Percentiles rank a stretch among this genome's conserved stretches.
phyloP scores from a whole-genome alignment of 768 basidiomycete genomes.

The Russula compacta region DNA sequence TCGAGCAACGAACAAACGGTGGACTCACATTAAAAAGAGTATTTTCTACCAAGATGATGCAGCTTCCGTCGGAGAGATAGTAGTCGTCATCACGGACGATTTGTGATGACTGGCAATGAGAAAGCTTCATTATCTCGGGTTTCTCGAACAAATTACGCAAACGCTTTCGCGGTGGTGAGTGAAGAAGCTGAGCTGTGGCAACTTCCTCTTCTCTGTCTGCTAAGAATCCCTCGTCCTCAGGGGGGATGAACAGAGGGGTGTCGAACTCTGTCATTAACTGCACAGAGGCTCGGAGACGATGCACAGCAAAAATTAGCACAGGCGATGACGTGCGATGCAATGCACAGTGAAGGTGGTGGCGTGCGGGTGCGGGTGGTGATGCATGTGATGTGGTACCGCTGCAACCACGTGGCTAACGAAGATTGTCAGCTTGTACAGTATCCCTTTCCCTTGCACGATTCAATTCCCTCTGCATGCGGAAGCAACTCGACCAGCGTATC shows the following conservation, averaged over 20 bases:
- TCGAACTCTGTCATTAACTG: slow-evolving; percentile 17
- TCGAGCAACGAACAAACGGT: neutral
- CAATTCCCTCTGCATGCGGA: slow-evolving; percentile 44
- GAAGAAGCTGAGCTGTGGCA: slow-evolving; percentile 11
- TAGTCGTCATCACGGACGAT: slow-evolving; percentile 16
- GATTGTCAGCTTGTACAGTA: no score
- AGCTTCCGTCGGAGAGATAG: slow-evolving; percentile 20
- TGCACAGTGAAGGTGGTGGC: neutral
- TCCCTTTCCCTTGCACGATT: neutral
- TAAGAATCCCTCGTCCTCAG: slow-evolving; percentile 8
- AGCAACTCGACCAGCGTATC: slow-evolving; percentile 88
- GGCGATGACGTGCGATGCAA: neutral
- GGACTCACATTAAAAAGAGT: slow-evolving; percentile 18
- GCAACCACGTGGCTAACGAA: slow-evolving; percentile 3
- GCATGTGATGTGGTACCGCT: no score
- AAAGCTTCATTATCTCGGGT: neutral
- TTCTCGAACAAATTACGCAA: slow-evolving; percentile 4
- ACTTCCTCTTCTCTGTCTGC: slow-evolving; percentile 7
- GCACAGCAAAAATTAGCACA: neutral
- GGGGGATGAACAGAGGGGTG: slow-evolving; percentile 19
- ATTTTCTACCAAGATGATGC: slow-evolving; percentile 18
- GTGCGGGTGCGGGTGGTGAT: neutral
- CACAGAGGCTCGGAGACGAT: neutral
- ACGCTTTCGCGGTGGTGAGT: slow-evolving; percentile 19
- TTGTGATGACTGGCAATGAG: neutral